Percentiles rank a stretch among this genome's conserved stretches.
phyloP scores from a whole-genome alignment of 2,329 filamentous ascomycete genomes.

The Fusarium guadeloupense region DNA sequence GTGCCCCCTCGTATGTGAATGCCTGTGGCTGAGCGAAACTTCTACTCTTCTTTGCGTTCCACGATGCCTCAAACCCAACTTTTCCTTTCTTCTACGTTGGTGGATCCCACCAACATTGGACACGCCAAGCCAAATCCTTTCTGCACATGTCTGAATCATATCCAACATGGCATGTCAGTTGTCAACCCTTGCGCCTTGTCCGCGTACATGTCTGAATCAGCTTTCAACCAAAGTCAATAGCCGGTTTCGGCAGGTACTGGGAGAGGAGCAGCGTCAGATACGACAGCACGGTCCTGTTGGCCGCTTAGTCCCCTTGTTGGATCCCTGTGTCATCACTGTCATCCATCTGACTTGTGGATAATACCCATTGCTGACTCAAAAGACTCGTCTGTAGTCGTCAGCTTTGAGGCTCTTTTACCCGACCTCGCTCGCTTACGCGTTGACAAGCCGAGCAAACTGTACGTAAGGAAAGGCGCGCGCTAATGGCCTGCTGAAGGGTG shows the following conservation, averaged over 20 bases:
- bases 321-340: not conserved
- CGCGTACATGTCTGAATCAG: not conserved
- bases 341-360: slow-evolving; percentile 1
- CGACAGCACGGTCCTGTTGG: not conserved
- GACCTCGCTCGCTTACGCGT: not conserved
- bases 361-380: not conserved
- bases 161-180: not conserved
- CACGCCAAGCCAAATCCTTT: not conserved
- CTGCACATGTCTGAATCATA: not conserved
- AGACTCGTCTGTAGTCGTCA: not conserved
- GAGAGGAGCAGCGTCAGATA: not conserved
- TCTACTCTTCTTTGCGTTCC: not conserved
- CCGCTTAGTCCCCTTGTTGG: not conserved
- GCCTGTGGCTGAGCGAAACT: not conserved
- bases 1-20: not conserved
- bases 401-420: slow-evolving; percentile 2
- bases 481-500: not conserved
- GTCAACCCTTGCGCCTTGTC: not conserved
- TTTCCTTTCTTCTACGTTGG: not conserved
- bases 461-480: slow-evolving; percentile 3
- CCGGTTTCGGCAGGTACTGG: not conserved
- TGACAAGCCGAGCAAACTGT: not conserved
- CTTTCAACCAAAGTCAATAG: not conserved
- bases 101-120: not conserved
- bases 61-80: not conserved